Evolutionary conservation across 202 grass and related monocot genomes (phyloP), one percentile per base, ranked within the genome.

Genomic region (Bolboschoenoplectus hybrid): DNA sequence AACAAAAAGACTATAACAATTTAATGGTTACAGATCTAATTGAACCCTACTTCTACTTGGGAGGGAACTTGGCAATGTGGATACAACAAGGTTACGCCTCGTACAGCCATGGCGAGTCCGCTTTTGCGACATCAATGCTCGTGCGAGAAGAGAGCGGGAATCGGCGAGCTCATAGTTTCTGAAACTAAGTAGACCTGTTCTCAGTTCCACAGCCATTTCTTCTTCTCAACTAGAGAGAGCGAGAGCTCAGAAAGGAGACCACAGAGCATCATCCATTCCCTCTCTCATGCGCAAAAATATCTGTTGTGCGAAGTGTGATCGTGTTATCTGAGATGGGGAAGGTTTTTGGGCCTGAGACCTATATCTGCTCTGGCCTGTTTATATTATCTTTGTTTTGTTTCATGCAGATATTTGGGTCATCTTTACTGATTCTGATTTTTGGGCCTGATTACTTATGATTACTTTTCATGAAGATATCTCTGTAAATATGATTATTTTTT

Each of bases 131-230:
- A 66, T 36, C 7, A 83, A 16, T 83, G 63, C 45, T 20, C 63
- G 20, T 19, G 81, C n/a, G 26, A 56, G 81, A 56, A 82, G 80
- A 66, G 41, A 66, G 16, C 39, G 80, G 8, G 36, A 62, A 65
- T 43, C 65, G 17, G 43, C n/a, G 56, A 64, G 9, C 35, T 81
- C 78, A 64, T 57, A 62, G 17, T 81, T 81, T 61, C 38, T 62
- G 64, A 81, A 81, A 36, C 55, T 64, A 20, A 46, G 78, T 1
- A 81, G 4, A 69, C 44, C 62, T 17, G 40, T 69, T 70, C 34
- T 79, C 52, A 56, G 74, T 17, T 79, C 51, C 39, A 72, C 7
- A 19, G 68, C 41, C 68, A 72, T 72, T 45, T 43, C 39, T 72
- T 19, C 13, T 8, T 7, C 13, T 47, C 7, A 72, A 35, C 35